Base-by-base conservation (phyloP, 805 yeast species). In the Myxozyma udenii region DNA sequence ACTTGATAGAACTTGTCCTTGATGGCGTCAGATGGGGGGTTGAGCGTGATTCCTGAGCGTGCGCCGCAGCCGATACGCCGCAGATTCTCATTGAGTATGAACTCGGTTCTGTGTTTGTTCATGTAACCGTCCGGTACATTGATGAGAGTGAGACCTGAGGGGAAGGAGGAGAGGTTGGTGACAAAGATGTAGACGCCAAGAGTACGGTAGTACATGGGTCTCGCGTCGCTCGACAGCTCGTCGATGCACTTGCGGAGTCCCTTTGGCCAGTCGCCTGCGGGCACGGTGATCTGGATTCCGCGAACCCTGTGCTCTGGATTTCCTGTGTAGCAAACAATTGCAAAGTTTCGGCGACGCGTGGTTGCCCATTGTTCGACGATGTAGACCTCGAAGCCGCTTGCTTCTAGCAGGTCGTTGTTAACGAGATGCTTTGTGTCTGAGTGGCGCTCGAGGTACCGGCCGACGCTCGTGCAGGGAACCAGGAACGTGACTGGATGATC, bases 311-410 rank as follows among this genome's bases (percentile, higher is more conserved):
- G 86, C n/a, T 74, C 73, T 3, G 78, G 64, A 63, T 88, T 86
- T 2, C 98, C 98, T 0, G 98, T 91, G 67, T 78, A 93, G 0
- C 91, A 80, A 1, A 93, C 80, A 16, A 91, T 83, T 3, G 85
- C 75, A 1, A 84, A 81, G 11, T 80, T 71, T n/a, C 30, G 24
- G 38, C 78, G 74, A 41, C 98, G 73, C 52, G 82, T 83, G 30
- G 84, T 76, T 2, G 86, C 84, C 98, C 98, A 93, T 67, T 91
- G 97, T 66, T 93, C 98, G 9, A 91, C 95, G 35, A 93, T 74
- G 66, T 93, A 93, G 14, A 86, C 78, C 68, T 93, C 98, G 65
- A 85, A 88, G 1, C 98, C 98, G 1, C 73, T 62, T 22, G 84
- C 73, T 7, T 68, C 24, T 22, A 30, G 11, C 5, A 24, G n/a